Percentiles rank a stretch among this genome's conserved stretches.
Evolutionary conservation across 768 basidiomycete species (phyloP).

Genomic region (Leccinum longicurvipes): DNA sequence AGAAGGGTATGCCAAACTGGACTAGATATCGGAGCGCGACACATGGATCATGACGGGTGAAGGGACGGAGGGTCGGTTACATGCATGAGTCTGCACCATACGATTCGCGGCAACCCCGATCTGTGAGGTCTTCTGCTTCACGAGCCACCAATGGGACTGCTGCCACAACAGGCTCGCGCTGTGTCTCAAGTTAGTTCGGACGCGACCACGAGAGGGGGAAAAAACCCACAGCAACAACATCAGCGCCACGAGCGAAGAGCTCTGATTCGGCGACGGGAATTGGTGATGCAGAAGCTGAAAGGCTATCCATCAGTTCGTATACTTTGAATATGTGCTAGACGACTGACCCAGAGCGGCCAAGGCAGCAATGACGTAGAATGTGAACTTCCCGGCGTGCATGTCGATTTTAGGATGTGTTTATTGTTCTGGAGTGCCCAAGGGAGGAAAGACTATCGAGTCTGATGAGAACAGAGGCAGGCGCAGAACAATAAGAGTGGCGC

Average conservation of each 20-base stretch:
- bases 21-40: neutral
- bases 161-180: slow-evolving; percentile 16
- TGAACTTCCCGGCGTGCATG: slow-evolving; percentile 28
- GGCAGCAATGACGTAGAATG: slow-evolving; percentile 28
- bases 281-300: slow-evolving; percentile 28
- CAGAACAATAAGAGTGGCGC: slow-evolving; percentile 33
- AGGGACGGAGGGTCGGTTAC: neutral
- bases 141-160: slow-evolving; percentile 8
- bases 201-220: accelerated
- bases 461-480: slow-evolving; percentile 3
- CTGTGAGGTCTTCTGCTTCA: slow-evolving; percentile 16
- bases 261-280: slow-evolving; percentile 18
- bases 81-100: neutral
- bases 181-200: neutral
- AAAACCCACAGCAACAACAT: slow-evolving; percentile 19
- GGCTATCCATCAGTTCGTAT: neutral
- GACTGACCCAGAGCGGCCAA: slow-evolving; percentile 26
- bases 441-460: neutral
- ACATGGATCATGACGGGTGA: neutral
- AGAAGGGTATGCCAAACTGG: neutral
- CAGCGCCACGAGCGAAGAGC: neutral
- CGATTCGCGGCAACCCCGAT: neutral
- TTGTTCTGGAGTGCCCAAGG: slow-evolving; percentile 22
- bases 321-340: neutral
- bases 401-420: slow-evolving; percentile 23